Conservation (phyloP, 108 stramenopile species). For the Stephanodiscus triporus region DNA sequence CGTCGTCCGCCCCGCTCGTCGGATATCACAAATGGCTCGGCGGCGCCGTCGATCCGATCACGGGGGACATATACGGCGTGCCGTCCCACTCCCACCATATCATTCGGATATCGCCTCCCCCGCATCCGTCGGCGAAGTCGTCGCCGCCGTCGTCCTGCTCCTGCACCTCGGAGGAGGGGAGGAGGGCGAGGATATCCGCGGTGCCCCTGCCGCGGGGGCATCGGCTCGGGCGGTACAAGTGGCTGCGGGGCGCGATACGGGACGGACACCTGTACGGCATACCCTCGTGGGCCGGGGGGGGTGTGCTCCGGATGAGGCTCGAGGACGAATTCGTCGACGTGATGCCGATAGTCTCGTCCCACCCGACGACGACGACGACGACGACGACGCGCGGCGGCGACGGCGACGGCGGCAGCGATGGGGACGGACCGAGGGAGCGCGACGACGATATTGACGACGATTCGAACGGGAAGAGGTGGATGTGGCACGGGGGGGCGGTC, state of each 20-base stretch:
- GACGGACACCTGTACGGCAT: constrained; percentile 82
- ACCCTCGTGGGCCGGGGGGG: constrained; percentile 63
- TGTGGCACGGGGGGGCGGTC: constrained; percentile 50
- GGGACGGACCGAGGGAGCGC: neutral
- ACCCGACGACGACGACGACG: constrained; percentile 1
- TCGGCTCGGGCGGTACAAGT: constrained; percentile 66
- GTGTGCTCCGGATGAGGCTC: constrained; percentile 69
- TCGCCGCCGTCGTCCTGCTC: constrained; percentile 5
- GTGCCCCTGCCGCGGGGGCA: constrained; percentile 62
- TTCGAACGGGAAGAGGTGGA: constrained; percentile 44
- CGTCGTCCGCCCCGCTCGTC: constrained; percentile 6
- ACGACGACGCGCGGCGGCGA: neutral
- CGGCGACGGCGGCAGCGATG: neutral
- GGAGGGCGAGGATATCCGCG: constrained; percentile 38
- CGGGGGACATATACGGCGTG: constrained; percentile 81
- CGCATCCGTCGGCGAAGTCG: neutral
- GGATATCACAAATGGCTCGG: constrained; percentile 81
- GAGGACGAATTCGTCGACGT: constrained; percentile 37
- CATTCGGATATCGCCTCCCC: constrained; percentile 59
- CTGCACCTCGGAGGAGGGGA: neutral
- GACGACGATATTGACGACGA: too few relatives aligned
- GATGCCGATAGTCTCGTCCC: constrained; percentile 22
- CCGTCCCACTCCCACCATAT: constrained; percentile 66
- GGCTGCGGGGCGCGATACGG: constrained; percentile 76
- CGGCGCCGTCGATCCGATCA: constrained; percentile 70